These are phyloP conservation scores for Vararia minispora DNA, from an alignment of 768 basidiomycete genomes.

Conservation along the genomic window DNA sequence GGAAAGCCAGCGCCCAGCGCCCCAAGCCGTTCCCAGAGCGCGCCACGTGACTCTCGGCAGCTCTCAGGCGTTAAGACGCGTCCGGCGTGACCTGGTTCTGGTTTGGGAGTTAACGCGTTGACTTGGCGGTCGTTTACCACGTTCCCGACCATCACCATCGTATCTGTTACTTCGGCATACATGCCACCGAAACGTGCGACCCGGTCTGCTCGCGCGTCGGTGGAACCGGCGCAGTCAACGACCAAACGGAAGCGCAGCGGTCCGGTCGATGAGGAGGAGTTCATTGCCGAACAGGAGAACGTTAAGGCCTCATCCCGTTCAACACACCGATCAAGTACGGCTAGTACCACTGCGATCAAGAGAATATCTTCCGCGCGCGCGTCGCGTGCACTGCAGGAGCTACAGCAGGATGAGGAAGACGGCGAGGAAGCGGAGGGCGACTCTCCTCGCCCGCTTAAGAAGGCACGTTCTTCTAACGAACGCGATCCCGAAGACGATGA, in stretches of 20 bases:
- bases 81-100: too few relatives aligned
- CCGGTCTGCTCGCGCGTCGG: constrained; percentile 5
- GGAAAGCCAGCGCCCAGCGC: too few relatives aligned
- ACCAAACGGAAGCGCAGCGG: constrained; percentile 12
- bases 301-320: constrained; percentile 5
- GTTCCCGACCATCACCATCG: too few relatives aligned
- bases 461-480: constrained; percentile 8
- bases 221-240: neutral
- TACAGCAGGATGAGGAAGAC: constrained; percentile 6
- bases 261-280: neutral
- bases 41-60: too few relatives aligned
- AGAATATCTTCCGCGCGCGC: constrained; percentile 5
- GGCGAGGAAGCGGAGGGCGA: constrained; percentile 7
- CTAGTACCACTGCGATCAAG: neutral
- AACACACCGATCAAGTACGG: constrained; percentile 7
- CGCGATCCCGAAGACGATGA: constrained; percentile 12
- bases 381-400: constrained; percentile 2
- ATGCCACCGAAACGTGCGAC: constrained; percentile 14
- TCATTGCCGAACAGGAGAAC: constrained; percentile 6
- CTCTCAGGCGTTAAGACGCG: too few relatives aligned
- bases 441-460: constrained; percentile 8
- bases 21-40: too few relatives aligned
- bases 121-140: too few relatives aligned
- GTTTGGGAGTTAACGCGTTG: too few relatives aligned
- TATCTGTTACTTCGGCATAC: too few relatives aligned